Conservation (phyloP, 306 rosid species). For the Casuarina glauca region DNA sequence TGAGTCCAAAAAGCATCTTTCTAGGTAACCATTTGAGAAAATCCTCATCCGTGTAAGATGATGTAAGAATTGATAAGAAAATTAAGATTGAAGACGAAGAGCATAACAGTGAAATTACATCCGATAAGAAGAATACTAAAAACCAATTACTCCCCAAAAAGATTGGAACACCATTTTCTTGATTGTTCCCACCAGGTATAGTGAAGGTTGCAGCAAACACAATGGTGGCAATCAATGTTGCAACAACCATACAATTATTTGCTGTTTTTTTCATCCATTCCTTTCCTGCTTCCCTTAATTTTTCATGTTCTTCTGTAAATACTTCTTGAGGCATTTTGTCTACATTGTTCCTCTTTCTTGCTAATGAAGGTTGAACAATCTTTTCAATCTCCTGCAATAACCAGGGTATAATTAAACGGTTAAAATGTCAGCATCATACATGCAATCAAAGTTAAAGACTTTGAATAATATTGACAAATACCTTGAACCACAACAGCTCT, state of each 20-base stretch:
- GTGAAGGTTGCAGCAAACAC: background rate
- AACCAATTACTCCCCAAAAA: background rate
- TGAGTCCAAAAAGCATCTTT: no score
- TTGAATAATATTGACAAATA: no score
- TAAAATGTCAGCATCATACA: no score
- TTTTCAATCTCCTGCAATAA: background rate
- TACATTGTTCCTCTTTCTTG: background rate
- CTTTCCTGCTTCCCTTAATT: background rate
- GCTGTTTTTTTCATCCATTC: slow-evolving; percentile 4
- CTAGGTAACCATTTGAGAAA: no score
- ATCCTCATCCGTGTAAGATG: no score
- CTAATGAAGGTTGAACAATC: background rate
- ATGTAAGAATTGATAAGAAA: no score
- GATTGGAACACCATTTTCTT: background rate
- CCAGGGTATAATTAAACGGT: background rate
- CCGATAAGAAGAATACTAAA: background rate
- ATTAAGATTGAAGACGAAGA: no score
- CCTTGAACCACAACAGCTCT: background rate
- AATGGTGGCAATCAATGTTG: background rate
- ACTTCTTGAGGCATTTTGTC: background rate
- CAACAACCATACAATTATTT: background rate
- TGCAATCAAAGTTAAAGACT: no score
- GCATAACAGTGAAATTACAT: no score
- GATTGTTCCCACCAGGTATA: background rate
- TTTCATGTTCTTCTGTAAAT: background rate